phyloP scores from a whole-genome alignment of 345 rosid genomes.

The Abelmoschus esculentus region DNA sequence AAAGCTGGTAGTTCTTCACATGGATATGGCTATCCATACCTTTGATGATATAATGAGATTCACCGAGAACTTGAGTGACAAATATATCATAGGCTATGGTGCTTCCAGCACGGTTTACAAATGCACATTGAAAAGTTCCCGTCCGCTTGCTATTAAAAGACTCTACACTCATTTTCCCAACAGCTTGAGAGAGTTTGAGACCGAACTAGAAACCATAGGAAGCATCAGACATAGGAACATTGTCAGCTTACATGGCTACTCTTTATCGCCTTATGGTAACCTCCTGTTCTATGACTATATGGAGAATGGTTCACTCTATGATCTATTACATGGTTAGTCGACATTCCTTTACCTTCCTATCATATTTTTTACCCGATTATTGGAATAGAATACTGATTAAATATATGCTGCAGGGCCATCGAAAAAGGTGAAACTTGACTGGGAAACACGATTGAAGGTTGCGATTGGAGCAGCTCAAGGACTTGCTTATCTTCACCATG shows the following conservation, averaged over 20 bases:
- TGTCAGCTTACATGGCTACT: constrained; percentile 85
- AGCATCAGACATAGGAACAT: constrained; percentile 88
- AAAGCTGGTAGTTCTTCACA: constrained; percentile 84
- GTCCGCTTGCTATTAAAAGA: constrained; percentile 90
- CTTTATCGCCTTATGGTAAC: constrained; percentile 65
- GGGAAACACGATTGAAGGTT: constrained; percentile 81
- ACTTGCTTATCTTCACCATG: constrained; percentile 93
- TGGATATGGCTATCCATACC: constrained; percentile 90
- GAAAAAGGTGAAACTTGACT: constrained; percentile 83
- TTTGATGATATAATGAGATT: constrained; percentile 78
- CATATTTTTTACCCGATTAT: no score
- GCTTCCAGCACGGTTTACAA: constrained; percentile 91
- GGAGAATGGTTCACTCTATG: constrained; percentile 96
- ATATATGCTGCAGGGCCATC: constrained; percentile 38
- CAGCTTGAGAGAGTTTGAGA: constrained; percentile 70
- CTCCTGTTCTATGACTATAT: constrained; percentile 95
- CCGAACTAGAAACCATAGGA: constrained; percentile 90
- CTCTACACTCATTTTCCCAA: constrained; percentile 55
- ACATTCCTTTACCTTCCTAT: neutral
- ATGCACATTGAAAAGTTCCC: constrained; percentile 67
- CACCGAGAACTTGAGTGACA: constrained; percentile 77
- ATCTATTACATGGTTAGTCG: constrained; percentile 79
- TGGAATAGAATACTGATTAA: neutral
- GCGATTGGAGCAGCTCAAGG: constrained; percentile 98
- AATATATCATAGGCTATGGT: constrained; percentile 73